Evolutionary conservation across 1,139 yeast species (phyloP), one percentile per base, ranked within the genome.

Genomic region (Saccharomyces hybrid): DNA sequence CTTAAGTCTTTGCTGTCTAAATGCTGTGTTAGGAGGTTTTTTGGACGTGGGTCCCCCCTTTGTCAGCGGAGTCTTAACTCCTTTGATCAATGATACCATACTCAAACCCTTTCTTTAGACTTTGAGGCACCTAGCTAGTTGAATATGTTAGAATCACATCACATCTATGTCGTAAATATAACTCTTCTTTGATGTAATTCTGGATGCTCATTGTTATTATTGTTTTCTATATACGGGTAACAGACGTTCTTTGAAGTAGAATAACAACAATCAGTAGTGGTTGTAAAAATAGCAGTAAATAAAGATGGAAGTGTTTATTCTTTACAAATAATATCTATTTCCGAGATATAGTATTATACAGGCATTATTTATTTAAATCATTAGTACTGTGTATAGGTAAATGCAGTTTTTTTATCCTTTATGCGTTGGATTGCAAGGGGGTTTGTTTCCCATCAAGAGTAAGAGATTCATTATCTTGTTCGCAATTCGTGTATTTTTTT

Each of bases 1-100:
- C 66, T 85, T 84, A 62, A 84, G 72, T 67, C 89, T 72, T 63
- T 84, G 89, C 65, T 86, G 95, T 64, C 91, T 78, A 65, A 86
- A 86, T 2, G 93, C 93, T 3, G 93, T 86, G 67, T 86, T 69
- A 7, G 70, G 70, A 5, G 73, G 90, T 63, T 80, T 82, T 54
- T 86, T 73, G 2, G 85, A 80, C 62, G 81, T 80, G 47, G 38
- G 38, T 32, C 38, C 6, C 38, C 7, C 38, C 38, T 32, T 32
- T 11, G 38, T 32, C 38, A 32, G 38, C 7, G 38, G 38, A n/a
- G 7, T 13, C 38, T 32, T 32, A 32, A 8, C 38, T 5, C 38
- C 38, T 32, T 32, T 32, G 16, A 32, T 13, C 6, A 32, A 32
- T 32, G 38, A 32, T 13, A 32, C 38, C 38, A 32, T 32, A 32